Evolutionary conservation across 139 green algal genomes (phyloP), one percentile per base, ranked within the genome.

Genomic region (Chlamydomonas urium): DNA sequence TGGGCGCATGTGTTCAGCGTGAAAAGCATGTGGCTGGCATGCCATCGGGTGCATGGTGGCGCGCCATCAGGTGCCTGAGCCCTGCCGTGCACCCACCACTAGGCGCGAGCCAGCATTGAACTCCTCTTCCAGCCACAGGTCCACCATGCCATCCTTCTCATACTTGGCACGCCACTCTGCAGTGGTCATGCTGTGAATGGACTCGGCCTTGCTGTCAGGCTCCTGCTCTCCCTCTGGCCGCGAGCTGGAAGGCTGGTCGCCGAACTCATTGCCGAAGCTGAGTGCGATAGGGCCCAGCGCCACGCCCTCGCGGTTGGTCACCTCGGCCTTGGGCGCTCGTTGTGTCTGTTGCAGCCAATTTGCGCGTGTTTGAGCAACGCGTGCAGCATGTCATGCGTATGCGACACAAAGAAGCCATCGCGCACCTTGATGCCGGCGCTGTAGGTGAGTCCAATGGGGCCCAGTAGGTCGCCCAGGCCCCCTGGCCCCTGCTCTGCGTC

Each of bases 81-180:
- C 14, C 10, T 50, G 10, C 42, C 53, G 17, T 17, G 19, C 21
- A 65, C 84, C 70, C 63, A 96, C 90, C 68, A 92, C 59, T 0
- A 97, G 74, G 24, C 91, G 80, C 4, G 90, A 95, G 0, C 88
- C 93, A 32, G 91, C 80, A 66, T 97, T 98, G 82, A 96, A 98
- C 72, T 98, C 90, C n/a, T 98, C 93, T 74, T 97, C 84, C 19
- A 97, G 66, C 82, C 87, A 98, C 36, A 98, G 74, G 81, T 96
- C 89, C 2, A 97, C 92, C 4, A 61, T 81, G 8, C 92, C 93
- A 34, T 94, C 88, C 45, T 75, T 76, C 66, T 96, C 93, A 68
- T 93, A 96, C 38, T 73, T 78, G 2, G 63, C 58, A 1, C 87
- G 80, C 92, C 91, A 96, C 72, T 96, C 87, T 0, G 79, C 86